Conservation (phyloP, 208 protist genomes). For the Leishmania arabica region DNA sequence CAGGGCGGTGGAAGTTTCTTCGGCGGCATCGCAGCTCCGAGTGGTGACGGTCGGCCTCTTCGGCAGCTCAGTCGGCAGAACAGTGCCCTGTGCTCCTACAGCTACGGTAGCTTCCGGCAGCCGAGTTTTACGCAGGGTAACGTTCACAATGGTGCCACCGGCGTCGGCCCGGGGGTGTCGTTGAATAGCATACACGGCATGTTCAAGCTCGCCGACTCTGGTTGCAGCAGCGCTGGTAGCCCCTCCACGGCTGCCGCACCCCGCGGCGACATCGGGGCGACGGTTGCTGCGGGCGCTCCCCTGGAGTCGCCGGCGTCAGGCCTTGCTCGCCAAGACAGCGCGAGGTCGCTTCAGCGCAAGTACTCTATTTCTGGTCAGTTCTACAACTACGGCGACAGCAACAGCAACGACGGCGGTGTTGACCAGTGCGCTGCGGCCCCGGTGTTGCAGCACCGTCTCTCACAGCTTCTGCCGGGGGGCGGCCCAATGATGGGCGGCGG, state of each 20-base stretch:
- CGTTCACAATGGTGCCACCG: constrained; percentile 18
- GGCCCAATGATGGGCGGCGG: background rate
- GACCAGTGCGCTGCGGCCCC: background rate
- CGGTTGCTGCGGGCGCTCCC: background rate
- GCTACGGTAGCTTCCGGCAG: constrained; percentile 37
- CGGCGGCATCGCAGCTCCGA: background rate
- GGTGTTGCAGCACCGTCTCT: background rate
- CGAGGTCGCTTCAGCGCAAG: constrained; percentile 29
- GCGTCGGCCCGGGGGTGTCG: constrained; percentile 28
- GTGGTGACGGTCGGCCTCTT: background rate
- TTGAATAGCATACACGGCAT: constrained; percentile 24
- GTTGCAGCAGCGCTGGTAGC: background rate
- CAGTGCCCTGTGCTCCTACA: constrained; percentile 21
- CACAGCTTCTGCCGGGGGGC: background rate
- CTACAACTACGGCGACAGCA: constrained; percentile 19
- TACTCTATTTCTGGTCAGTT: constrained; percentile 54
- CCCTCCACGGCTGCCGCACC: background rate
- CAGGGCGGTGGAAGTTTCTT: constrained; percentile 24
- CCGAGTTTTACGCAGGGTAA: constrained; percentile 24
- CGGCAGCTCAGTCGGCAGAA: constrained; percentile 23
- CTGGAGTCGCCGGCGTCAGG: background rate
- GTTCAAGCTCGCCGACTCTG: background rate
- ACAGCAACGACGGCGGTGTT: background rate
- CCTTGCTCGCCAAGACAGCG: constrained; percentile 38
- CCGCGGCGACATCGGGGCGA: background rate